These are phyloP conservation scores for Penicillium nucicola DNA, from an alignment of 495 filamentous ascomycete genomes.

Conservation along the genomic window DNA sequence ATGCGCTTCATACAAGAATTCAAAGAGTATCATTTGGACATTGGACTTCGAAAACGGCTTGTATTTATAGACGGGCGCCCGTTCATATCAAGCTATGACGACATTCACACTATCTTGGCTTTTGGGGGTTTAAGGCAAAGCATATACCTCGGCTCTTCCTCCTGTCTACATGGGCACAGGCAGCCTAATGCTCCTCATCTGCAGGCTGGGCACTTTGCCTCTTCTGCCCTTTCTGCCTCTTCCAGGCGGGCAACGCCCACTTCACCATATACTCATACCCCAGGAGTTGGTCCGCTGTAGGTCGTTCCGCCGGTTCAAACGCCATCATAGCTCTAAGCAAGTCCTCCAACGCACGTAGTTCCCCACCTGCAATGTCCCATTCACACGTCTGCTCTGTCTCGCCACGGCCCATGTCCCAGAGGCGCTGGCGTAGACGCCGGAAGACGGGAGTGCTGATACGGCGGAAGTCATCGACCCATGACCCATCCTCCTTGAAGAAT, in stretches of 20 bases:
- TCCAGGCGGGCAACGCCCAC: conserved; percentile 20
- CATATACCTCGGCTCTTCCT: not conserved
- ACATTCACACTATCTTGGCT: no score
- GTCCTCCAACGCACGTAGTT: conserved; percentile 29
- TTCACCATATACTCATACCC: conserved; percentile 20
- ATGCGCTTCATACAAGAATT: no score
- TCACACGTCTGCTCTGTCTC: conserved; percentile 25
- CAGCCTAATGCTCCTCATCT: conserved; percentile 3
- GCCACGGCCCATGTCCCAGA: conserved; percentile 31
- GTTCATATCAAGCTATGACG: no score
- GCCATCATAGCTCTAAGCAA: conserved; percentile 31
- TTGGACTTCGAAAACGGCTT: no score
- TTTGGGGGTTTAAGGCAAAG: no score
- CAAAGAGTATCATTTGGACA: no score
- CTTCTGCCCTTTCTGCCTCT: conserved; percentile 12
- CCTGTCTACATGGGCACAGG: no score
- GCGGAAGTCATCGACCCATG: conserved; percentile 20
- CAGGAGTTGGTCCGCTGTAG: conserved; percentile 26
- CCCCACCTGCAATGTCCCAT: conserved; percentile 26
- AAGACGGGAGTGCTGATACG: conserved; percentile 23
- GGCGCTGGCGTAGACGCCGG: conserved; percentile 18
- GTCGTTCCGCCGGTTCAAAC: conserved; percentile 34
- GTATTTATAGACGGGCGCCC: no score
- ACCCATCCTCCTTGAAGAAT: conserved; percentile 22
- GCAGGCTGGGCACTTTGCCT: conserved; percentile 4